Conservation (phyloP, 768 basidiomycete genomes). For the Tricholoma hemisulphureum region DNA sequence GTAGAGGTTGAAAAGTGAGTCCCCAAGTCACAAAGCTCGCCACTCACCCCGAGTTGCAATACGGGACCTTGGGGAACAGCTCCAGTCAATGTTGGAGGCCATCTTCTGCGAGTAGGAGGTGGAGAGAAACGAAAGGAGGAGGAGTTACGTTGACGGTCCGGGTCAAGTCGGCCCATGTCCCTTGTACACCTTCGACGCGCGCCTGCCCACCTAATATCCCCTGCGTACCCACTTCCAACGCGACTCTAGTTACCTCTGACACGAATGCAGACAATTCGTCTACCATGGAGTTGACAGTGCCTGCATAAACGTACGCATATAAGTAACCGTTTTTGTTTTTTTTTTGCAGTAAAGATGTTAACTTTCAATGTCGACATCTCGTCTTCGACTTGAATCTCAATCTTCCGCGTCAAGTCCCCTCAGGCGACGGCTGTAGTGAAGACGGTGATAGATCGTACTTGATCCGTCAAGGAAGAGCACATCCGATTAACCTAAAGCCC, state of each 20-base stretch:
- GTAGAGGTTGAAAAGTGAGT: no score
- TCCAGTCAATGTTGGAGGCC: no score
- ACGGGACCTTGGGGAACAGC: no score
- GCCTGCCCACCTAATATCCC: conserved; percentile 91
- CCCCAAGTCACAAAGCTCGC: no score
- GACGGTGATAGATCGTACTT: conserved; percentile 79
- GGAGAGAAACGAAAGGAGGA: neutral
- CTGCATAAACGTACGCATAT: conserved; percentile 18
- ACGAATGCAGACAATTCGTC: conserved; percentile 86
- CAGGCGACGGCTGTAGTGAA: conserved; percentile 89
- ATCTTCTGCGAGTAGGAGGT: no score
- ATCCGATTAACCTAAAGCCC: conserved; percentile 64
- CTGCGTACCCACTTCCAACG: conserved; percentile 86
- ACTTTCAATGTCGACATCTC: conserved; percentile 83
- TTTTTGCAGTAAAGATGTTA: conserved; percentile 27
- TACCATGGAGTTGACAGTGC: conserved; percentile 90
- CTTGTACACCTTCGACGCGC: conserved; percentile 86
- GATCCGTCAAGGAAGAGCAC: conserved; percentile 77
- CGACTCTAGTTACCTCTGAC: no score
- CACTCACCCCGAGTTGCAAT: no score
- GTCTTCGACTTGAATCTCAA: conserved; percentile 38
- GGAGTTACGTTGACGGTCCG: conserved; percentile 74
- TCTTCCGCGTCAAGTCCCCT: conserved; percentile 88
- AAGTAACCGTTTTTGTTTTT: no score
- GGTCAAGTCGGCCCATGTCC: conserved; percentile 92